Percentiles rank a stretch among this genome's conserved stretches.
Conservation (phyloP, 495 filamentous ascomycete genomes). For the Hyaloscypha finlandica region DNA sequence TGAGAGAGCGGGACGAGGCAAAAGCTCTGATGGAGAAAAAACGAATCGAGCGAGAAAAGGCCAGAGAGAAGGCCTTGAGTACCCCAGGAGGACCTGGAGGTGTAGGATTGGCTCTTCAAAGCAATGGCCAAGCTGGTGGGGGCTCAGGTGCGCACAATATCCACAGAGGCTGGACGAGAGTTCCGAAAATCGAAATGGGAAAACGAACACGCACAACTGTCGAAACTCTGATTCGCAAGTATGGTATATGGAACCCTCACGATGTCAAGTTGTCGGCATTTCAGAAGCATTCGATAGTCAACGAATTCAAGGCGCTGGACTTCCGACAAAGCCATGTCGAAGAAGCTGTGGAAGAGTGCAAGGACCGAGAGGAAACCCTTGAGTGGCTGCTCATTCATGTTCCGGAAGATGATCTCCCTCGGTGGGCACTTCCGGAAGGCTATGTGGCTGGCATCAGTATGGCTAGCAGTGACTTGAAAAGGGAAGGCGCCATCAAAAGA, state of each 20-base stretch:
- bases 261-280: constrained; percentile 59
- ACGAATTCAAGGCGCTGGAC: constrained; percentile 73
- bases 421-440: constrained; percentile 85
- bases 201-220: constrained; percentile 71
- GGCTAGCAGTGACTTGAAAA: constrained; percentile 73
- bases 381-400: constrained; percentile 94
- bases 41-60: constrained; percentile 58
- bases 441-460: constrained; percentile 88
- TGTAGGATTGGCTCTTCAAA: constrained; percentile 29
- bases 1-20: constrained; percentile 75
- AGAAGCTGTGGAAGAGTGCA: constrained; percentile 84
- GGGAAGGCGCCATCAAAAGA: constrained; percentile 79
- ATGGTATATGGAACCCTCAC: constrained; percentile 85
- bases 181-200: constrained; percentile 92
- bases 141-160: constrained; percentile 39
- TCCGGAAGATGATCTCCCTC: constrained; percentile 90
- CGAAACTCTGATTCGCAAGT: constrained; percentile 72
- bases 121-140: constrained; percentile 34
- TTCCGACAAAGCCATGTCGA: constrained; percentile 87
- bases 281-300: constrained; percentile 61
- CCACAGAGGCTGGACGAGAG: constrained; percentile 74
- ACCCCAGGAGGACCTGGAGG: constrained; percentile 45
- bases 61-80: constrained; percentile 63
- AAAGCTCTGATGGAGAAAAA: constrained; percentile 73
- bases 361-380: constrained; percentile 88